Evolutionary conservation across 768 basidiomycete genomes (phyloP).

Genomic region (Leccinum boreale): DNA sequence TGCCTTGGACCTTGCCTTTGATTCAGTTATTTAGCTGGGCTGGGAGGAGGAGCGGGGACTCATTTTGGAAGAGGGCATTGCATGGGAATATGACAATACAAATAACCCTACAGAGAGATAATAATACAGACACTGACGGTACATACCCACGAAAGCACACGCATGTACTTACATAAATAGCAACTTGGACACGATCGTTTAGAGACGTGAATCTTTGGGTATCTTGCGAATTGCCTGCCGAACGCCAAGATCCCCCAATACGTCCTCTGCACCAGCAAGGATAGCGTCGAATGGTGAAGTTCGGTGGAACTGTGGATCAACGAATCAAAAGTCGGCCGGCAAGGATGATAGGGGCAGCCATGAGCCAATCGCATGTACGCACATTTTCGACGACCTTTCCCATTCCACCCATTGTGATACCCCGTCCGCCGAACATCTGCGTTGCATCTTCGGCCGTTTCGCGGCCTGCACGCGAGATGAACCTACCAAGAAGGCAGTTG

Average conservation of each 20-base stretch:
- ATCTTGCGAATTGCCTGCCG: slow-evolving; percentile 71
- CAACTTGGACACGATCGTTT: slow-evolving; percentile 8
- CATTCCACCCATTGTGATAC: slow-evolving; percentile 84
- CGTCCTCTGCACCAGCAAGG: slow-evolving; percentile 77
- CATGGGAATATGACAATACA: slow-evolving; percentile 3
- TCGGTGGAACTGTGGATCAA: slow-evolving; percentile 59
- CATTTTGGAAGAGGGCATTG: neutral
- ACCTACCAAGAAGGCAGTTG: slow-evolving; percentile 38
- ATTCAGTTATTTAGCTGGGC: neutral
- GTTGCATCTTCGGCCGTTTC: slow-evolving; percentile 66
- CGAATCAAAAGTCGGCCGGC: neutral
- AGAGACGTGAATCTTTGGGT: slow-evolving; percentile 49
- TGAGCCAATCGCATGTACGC: slow-evolving; percentile 21
- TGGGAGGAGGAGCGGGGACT: neutral
- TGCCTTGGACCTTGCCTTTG: neutral
- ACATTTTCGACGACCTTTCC: slow-evolving; percentile 82
- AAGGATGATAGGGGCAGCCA: neutral
- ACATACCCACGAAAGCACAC: neutral
- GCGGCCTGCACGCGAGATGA: slow-evolving; percentile 54
- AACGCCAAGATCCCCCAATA: slow-evolving; percentile 70
- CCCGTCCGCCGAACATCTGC: slow-evolving; percentile 87
- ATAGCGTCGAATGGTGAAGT: slow-evolving; percentile 84
- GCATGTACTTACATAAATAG: neutral
- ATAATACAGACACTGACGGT: neutral
- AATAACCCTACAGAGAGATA: neutral